Base-by-base conservation (phyloP, 2,329 filamentous ascomycete species). In the Xylaria hypoxylon region DNA sequence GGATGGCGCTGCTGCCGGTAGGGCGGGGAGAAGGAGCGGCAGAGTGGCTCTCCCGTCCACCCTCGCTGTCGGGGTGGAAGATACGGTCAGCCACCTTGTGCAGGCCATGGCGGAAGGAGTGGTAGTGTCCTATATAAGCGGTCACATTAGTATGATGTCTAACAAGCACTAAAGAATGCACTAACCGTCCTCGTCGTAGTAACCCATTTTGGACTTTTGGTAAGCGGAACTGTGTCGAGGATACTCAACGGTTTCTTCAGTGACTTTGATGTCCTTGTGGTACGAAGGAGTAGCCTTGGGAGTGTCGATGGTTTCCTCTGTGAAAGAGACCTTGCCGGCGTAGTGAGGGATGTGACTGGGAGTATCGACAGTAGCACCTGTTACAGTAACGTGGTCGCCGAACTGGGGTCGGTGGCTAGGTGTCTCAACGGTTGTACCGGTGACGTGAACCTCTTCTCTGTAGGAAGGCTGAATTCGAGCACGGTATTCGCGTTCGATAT, bases 401-500 rank as follows among this genome's bases (percentile, higher is more conserved):
- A 72, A 77, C 50, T 78, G 74, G 64, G 75, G 74, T 70, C 65
- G 68, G 50, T 52, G 62, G 31, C 73, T 73, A 73, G 78, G 78
- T 67, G 77, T 65, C 71, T 74, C 75, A 59, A 77, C 69, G 51
- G 75, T 76, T 48, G 73, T 62, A 24, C 68, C 74, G 52, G 63
- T 70, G 42, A 72, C 71, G 58, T 63, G 69, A 44, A 68, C 59
- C 11, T 75, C 71, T 15, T 78, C 73, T 70, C 79, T 74, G 79
- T 82, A 83, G 77, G 85, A 68, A 17, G 74, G 83, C 73, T 87
- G 86, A 80, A 84, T 82, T 72, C 86, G 86, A 78, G 87, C 81
- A 77, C 88, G 88, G 79, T 90, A 90, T 80, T 89, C 84, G 80
- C 86, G 87, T 81, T 91, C 89, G 77, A 87, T 87, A 72, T 86